Evolutionary conservation across 2,329 filamentous ascomycete genomes (phyloP), one percentile per base, ranked within the genome.

Genomic region (Trichocomaceae sp.): DNA sequence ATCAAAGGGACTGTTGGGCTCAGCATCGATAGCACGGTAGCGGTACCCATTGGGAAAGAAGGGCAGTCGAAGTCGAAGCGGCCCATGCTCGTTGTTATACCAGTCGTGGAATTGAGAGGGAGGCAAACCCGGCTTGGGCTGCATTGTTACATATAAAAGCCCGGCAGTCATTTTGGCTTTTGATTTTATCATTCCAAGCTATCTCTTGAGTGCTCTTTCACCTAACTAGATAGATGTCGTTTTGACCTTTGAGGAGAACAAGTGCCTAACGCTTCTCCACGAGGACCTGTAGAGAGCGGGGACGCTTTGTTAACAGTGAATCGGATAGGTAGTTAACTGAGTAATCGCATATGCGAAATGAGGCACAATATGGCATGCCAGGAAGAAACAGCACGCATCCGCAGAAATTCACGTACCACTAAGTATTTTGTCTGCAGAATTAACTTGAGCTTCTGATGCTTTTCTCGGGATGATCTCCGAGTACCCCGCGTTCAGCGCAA

Each of bases 11-110:
- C 10, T 57, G 20, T 57, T 33, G 47, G 26, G 13, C 9, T 72
- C 60, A 49, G 76, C 73, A 67, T 92, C 87, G 15, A 75, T 80
- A 8, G 87, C 86, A 23, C 78, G 80, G 73, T 90, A 95, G 44
- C 90, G 85, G 62, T 93, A 85, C 56, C 90, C 90, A 69, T 89
- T 93, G 61, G 74, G 68, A 66, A 91, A 84, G 63, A 86, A 84
- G 3, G 87, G 83, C 13, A 95, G 75, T 48, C 88, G 85, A 6
- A 95, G 80, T 47, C 90, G 86, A 15, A 84, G 82, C 17, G 90
- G 90, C 52, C 90, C 90, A 73, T 95, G 90, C 75, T 95, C 90
- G 71, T 90, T 93, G 75, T 95, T 91, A 77, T 95, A 95, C 88
- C 88, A 92, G 69, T 95, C 88, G 71, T 95, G 87, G 73, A 95